Percentiles rank a stretch among this genome's conserved stretches.
Evolutionary conservation across 2,329 filamentous ascomycete genomes (phyloP).

Genomic region (Monosporascus sp.): DNA sequence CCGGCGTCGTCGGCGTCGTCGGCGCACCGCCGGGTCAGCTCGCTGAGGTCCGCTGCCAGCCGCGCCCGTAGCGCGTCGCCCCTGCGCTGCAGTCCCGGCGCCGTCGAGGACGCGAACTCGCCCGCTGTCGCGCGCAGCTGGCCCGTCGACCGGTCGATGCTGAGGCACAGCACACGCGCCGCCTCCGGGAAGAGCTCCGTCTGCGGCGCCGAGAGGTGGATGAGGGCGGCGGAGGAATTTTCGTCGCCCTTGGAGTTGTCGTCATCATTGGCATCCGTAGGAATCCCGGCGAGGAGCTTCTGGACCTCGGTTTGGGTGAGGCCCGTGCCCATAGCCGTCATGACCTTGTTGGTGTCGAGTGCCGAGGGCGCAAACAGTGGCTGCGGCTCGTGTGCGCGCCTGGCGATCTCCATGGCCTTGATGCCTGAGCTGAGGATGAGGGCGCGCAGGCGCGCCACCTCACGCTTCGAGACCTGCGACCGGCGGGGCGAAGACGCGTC

Average conservation of each 20-base stretch:
- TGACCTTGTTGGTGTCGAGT: constrained; percentile 1
- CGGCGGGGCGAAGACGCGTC: constrained; percentile 30
- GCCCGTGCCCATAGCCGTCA: neutral
- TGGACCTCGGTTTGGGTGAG: neutral
- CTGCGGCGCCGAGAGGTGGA: constrained; percentile 30
- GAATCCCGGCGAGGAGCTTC: neutral
- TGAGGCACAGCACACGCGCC: constrained; percentile 44
- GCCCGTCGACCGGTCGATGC: constrained; percentile 41
- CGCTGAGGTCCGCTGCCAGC: constrained; percentile 48
- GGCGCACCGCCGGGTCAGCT: constrained; percentile 59
- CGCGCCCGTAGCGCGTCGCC: constrained; percentile 42
- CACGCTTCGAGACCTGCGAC: constrained; percentile 55
- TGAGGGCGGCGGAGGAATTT: constrained; percentile 14
- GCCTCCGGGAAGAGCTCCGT: constrained; percentile 46
- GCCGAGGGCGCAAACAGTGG: constrained; percentile 26
- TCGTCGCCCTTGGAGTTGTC: neutral
- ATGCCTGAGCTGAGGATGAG: constrained; percentile 81
- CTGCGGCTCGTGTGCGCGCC: constrained; percentile 51
- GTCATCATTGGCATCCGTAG: neutral
- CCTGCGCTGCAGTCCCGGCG: constrained; percentile 44
- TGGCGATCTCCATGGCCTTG: constrained; percentile 76
- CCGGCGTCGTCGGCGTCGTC: constrained; percentile 77
- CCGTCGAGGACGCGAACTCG: constrained; percentile 51
- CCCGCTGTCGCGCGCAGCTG: constrained; percentile 57
- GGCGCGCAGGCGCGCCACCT: constrained; percentile 72